Evolutionary conservation across 257 asterid species (phyloP).

Genomic region (Nemophila menziesii): DNA sequence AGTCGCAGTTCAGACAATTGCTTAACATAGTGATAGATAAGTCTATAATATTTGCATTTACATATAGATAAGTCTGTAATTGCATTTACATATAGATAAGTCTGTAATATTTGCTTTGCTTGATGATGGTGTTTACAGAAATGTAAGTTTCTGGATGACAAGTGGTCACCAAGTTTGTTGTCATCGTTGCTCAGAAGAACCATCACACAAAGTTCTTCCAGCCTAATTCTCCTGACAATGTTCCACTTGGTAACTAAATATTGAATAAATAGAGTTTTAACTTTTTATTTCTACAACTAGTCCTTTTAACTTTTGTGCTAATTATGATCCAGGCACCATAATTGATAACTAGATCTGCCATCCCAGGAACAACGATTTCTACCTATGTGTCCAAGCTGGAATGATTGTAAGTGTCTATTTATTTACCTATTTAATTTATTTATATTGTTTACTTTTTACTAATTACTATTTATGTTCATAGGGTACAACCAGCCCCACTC

Average conservation of each 20-base stretch:
- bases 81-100: background rate
- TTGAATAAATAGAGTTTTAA: background rate
- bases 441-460: too few species aligned
- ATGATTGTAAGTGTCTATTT: constrained; percentile 49
- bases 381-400: constrained; percentile 91
- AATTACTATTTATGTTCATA: constrained; percentile 9
- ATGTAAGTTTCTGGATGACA: constrained; percentile 70
- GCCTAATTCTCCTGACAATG: constrained; percentile 72
- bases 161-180: constrained; percentile 68
- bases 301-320: constrained; percentile 1
- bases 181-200: constrained; percentile 81
- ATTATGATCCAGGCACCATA: constrained; percentile 64
- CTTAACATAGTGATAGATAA: constrained; percentile 68
- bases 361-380: constrained; percentile 82
- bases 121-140: constrained; percentile 29
- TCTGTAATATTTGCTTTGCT: background rate
- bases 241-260: constrained; percentile 54
- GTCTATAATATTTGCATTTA: background rate
- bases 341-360: constrained; percentile 79
- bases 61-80: background rate
- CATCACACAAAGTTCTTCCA: constrained; percentile 88
- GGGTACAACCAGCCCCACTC: constrained; percentile 95
- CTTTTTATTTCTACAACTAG: background rate
- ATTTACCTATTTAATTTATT: too few species aligned
- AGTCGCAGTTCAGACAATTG: constrained; percentile 77